Base-by-base conservation (phyloP, 2,329 filamentous ascomycete genomes). In the Nothopassalora personata region DNA sequence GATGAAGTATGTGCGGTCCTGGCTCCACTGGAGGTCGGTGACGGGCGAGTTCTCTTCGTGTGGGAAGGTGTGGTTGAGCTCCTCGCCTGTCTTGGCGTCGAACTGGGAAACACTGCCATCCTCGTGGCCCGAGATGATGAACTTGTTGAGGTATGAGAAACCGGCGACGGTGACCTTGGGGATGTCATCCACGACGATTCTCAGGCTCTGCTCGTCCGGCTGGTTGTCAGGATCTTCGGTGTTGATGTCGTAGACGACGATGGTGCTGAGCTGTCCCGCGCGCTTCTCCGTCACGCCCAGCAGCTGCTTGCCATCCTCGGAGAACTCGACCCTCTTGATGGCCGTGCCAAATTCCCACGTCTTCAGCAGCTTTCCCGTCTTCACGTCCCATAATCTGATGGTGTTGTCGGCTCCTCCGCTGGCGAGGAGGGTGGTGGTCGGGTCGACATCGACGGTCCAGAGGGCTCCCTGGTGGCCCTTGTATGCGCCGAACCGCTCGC, bases 401-500 rank as follows among this genome's bases (percentile, higher is more conserved):
- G 93, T 97, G 83, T 97, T 97, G 81, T 99, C 94, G 77, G 94
- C 94, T 70, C 92, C 94, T 71, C 94, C 94, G 62, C 90, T 95
- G 73, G 93, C 94, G 73, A 97, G 87, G 73, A 99, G 85, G 71
- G 89, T 90, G 65, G 88, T 90, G 71, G 91, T 91, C 66, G 93
- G 92, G 80, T 96, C 90, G 73, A 96, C 88, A 74, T 99, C 94
- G 77, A 99, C 89, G 64, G 94, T 97, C 94, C 94, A 99, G 81
- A 99, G 89, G 71, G 94, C 93, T 79, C 94, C 94, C 77, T 95
- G 89, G 80, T 99, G 94, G 76, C 94, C 94, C 74, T 90, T 87
- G 81, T 97, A 99, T 70, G 93, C 94, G 72, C 94, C 94, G 71
- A 97, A 84, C 72, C 94, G 89, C 83, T 99, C 94, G 80, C 94